These are phyloP conservation scores for Amanita thiersii DNA, from an alignment of 768 basidiomycete genomes.

Conservation along the genomic window DNA sequence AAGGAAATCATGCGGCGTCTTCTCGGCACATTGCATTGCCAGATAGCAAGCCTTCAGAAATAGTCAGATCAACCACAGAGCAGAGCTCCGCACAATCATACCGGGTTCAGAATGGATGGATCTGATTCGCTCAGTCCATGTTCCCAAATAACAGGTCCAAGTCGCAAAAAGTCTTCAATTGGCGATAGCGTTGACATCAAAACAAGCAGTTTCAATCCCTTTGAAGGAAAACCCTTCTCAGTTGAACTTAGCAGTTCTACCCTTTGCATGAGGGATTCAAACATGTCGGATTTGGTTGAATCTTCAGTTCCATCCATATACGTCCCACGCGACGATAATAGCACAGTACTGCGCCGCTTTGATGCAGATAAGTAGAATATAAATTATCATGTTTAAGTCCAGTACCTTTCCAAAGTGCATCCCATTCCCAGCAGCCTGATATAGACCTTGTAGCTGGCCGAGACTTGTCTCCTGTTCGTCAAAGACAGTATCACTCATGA, in stretches of 20 bases:
- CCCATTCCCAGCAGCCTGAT: constrained; percentile 40
- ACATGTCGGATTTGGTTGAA: constrained; percentile 19
- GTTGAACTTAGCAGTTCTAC: constrained; percentile 34
- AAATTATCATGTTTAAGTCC: not conserved
- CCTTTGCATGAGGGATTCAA: constrained; percentile 26
- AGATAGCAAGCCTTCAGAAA: constrained; percentile 48
- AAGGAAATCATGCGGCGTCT: constrained; percentile 38
- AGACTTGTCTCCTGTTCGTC: constrained; percentile 34
- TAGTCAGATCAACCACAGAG: not conserved
- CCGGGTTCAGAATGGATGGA: constrained; percentile 37
- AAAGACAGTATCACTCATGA: constrained; percentile 30
- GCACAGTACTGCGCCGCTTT: constrained; percentile 35
- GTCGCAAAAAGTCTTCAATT: constrained; percentile 36
- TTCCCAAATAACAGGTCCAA: constrained; percentile 54
- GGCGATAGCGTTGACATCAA: constrained; percentile 47
- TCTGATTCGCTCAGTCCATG: constrained; percentile 37
- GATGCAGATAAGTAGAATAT: not conserved
- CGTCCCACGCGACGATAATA: constrained; percentile 22
- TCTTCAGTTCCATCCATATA: constrained; percentile 7
- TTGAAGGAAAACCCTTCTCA: constrained; percentile 34
- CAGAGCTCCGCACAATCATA: constrained; percentile 15
- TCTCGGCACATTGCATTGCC: constrained; percentile 69
- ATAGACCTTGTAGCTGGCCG: constrained; percentile 39
- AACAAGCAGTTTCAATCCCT: constrained; percentile 54
- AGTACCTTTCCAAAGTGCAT: constrained; percentile 38